Conservation (phyloP, 2,329 filamentous ascomycete species). For the Fusarium burgessii region DNA sequence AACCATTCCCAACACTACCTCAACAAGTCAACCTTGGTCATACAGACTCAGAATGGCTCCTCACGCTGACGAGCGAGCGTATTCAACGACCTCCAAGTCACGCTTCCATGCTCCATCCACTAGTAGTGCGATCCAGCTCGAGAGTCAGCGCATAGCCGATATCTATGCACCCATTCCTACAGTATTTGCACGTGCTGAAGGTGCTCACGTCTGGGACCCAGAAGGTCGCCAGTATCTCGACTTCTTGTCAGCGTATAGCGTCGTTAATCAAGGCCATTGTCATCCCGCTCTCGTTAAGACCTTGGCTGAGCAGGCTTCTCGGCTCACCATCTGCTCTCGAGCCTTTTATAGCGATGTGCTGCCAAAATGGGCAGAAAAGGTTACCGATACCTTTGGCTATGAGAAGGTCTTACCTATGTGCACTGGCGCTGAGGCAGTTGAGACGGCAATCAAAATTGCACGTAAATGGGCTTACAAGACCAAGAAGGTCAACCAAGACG, state of each 20-base stretch:
- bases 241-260: slow-evolving; percentile 88
- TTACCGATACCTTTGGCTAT: slow-evolving; percentile 33
- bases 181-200: slow-evolving; percentile 87
- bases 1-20: no score
- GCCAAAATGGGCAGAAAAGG: slow-evolving; percentile 36
- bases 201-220: slow-evolving; percentile 94
- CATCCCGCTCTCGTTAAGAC: slow-evolving; percentile 94
- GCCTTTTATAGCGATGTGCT: slow-evolving; percentile 36
- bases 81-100: no score
- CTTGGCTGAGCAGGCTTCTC: slow-evolving; percentile 87
- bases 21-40: no score
- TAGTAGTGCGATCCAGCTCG: no score
- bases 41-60: no score
- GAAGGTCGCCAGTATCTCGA: slow-evolving; percentile 96
- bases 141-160: no score
- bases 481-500: slow-evolving; percentile 35
- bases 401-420: slow-evolving; percentile 35
- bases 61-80: no score
- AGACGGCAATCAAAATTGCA: slow-evolving; percentile 35
- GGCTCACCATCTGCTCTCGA: slow-evolving; percentile 60
- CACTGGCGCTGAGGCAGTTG: slow-evolving; percentile 36
- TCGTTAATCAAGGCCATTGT: slow-evolving; percentile 37
- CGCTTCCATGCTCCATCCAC: no score
- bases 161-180: slow-evolving; percentile 70
- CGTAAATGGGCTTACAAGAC: slow-evolving; percentile 37